phyloP scores from a whole-genome alignment of 2,329 filamentous ascomycete species.

The Colletotrichum sublineola region DNA sequence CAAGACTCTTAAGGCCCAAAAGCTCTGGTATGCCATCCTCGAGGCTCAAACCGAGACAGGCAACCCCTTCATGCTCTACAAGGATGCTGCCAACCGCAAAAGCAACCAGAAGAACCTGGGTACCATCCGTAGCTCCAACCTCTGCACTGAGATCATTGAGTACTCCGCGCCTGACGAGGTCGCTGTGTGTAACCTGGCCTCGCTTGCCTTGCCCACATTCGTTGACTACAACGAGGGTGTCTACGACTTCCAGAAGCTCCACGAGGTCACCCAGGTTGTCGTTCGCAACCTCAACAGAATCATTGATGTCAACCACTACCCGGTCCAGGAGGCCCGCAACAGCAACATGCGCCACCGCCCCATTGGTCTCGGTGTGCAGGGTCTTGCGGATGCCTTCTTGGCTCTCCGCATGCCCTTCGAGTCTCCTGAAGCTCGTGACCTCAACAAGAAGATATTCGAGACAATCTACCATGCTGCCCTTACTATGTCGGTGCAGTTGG shows the following conservation, averaged over 20 bases:
- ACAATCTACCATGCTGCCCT: conserved; percentile 98
- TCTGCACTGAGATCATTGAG: conserved; percentile 99
- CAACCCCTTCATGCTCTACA: conserved; percentile 99
- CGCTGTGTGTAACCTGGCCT: conserved; percentile 97
- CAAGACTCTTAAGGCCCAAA: conserved; percentile 95
- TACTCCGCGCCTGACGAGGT: conserved; percentile 98
- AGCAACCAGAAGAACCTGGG: conserved; percentile 99
- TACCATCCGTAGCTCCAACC: conserved; percentile 97
- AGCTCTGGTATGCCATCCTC: conserved; percentile 98
- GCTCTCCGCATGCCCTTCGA: conserved; percentile 97
- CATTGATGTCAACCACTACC: conserved; percentile 98
- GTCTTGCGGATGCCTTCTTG: conserved; percentile 97
- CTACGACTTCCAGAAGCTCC: conserved; percentile 97
- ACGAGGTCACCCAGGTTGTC: conserved; percentile 92
- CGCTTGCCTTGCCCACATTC: conserved; percentile 89
- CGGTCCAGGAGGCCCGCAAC: conserved; percentile 91
- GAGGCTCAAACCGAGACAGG: conserved; percentile 99
- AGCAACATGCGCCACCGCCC: conserved; percentile 98
- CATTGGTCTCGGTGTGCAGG: conserved; percentile 96
- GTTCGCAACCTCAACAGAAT: conserved; percentile 98
- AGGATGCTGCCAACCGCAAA: conserved; percentile 98
- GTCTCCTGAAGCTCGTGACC: conserved; percentile 90
- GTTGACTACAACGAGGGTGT: conserved; percentile 87
- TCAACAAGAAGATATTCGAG: conserved; percentile 99
- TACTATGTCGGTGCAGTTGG: conserved; percentile 88